A percentile compares a stretch with the other conserved stretches of the same genome.
phyloP scores from a whole-genome alignment of 768 basidiomycete genomes.

The Amyloporia xantha region DNA sequence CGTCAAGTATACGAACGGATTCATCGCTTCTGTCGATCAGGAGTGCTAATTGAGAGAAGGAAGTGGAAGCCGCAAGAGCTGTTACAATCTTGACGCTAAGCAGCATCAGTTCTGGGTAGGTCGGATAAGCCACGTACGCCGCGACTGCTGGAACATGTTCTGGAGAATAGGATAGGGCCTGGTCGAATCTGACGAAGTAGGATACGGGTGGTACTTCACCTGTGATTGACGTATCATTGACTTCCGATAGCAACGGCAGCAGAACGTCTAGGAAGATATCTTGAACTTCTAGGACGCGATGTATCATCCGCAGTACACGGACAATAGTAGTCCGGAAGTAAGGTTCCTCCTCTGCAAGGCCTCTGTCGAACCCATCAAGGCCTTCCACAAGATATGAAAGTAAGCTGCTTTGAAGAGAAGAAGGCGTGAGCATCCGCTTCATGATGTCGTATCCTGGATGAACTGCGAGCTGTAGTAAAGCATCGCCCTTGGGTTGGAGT shows the following conservation, averaged over 20 bases:
- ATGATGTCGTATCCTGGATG: constrained; percentile 90
- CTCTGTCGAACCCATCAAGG: constrained; percentile 67
- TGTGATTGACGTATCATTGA: constrained; percentile 47
- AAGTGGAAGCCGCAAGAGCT: constrained; percentile 55
- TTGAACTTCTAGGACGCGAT: constrained; percentile 79
- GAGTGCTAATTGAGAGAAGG: constrained; percentile 68
- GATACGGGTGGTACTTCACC: constrained; percentile 57
- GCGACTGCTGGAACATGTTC: constrained; percentile 78
- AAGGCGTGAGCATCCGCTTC: constrained; percentile 67
- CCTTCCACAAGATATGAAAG: constrained; percentile 80
- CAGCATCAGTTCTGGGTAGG: constrained; percentile 66
- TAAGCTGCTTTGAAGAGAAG: constrained; percentile 64
- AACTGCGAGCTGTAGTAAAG: constrained; percentile 46
- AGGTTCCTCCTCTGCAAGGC: constrained; percentile 59
- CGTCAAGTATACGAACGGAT: constrained; percentile 78
- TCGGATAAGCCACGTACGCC: constrained; percentile 66
- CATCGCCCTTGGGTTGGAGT: constrained; percentile 42
- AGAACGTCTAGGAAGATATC: constrained; percentile 86
- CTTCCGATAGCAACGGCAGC: constrained; percentile 66
- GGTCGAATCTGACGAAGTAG: constrained; percentile 68
- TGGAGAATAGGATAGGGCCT: constrained; percentile 61
- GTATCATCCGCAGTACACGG: constrained; percentile 75
- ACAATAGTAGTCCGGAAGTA: constrained; percentile 71
- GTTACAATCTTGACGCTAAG: constrained; percentile 75
- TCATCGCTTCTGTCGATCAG: constrained; percentile 77